phyloP scores from a whole-genome alignment of 345 rosid genomes.

The Euphorbia peplus region DNA sequence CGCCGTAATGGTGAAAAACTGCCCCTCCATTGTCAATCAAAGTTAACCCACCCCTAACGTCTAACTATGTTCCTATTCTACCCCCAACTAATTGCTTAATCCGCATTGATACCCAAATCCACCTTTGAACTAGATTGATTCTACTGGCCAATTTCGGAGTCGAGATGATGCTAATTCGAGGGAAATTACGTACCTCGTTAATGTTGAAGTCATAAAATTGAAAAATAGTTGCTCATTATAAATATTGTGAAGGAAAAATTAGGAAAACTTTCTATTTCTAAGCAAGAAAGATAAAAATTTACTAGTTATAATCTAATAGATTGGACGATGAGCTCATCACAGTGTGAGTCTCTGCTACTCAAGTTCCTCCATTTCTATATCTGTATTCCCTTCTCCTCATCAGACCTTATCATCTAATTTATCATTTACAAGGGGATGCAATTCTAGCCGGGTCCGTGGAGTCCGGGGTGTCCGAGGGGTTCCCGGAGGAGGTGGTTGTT shows the following conservation, averaged over 20 bases:
- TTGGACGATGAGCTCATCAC: slow-evolving; percentile 7
- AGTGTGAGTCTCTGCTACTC: background rate
- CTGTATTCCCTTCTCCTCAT: slow-evolving; percentile 11
- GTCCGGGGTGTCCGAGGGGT: slow-evolving; percentile 91
- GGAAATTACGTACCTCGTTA: background rate
- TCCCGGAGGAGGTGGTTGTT: slow-evolving; percentile 59
- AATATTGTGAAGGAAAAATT: background rate
- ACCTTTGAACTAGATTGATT: no score
- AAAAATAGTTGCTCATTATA: background rate
- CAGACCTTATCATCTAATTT: slow-evolving; percentile 83
- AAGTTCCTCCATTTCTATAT: background rate
- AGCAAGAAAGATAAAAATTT: slow-evolving; percentile 6
- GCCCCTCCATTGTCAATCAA: no score
- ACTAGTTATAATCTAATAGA: slow-evolving; percentile 17
- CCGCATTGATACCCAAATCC: no score
- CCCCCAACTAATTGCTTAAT: no score
- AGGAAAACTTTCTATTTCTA: slow-evolving; percentile 9
- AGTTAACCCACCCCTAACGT: no score
- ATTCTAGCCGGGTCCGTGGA: slow-evolving; percentile 66
- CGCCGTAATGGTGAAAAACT: no score
- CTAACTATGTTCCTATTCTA: no score
- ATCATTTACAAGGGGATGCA: slow-evolving; percentile 89
- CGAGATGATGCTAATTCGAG: background rate
- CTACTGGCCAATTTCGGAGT: no score
- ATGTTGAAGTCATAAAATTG: background rate